Conservation (phyloP, 371 early-diverging fungal species). For the Syncephalis fuscata region DNA sequence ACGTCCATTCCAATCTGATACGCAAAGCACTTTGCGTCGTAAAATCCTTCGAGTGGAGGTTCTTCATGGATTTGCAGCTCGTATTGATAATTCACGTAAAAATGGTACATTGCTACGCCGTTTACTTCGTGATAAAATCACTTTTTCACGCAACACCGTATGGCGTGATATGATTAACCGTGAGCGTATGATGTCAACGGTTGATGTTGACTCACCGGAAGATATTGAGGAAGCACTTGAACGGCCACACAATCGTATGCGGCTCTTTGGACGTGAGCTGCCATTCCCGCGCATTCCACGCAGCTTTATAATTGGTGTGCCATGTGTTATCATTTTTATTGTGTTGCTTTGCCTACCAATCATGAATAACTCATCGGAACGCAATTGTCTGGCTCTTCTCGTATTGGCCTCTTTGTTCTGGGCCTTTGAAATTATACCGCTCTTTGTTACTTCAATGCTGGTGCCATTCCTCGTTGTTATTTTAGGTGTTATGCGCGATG, state of each 20-base stretch:
- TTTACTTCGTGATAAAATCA: constrained; percentile 76
- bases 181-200: constrained; percentile 65
- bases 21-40: constrained; percentile 33
- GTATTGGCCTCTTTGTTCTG: constrained; percentile 83
- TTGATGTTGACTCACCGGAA: constrained; percentile 15
- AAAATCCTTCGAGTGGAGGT: constrained; percentile 34
- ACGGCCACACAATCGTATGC: neutral
- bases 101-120: constrained; percentile 54
- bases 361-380: constrained; percentile 43
- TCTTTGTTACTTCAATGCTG: constrained; percentile 81
- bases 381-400: constrained; percentile 73
- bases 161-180: constrained; percentile 93
- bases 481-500: constrained; percentile 63
- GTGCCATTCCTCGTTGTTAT: constrained; percentile 78
- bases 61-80: constrained; percentile 37
- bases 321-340: constrained; percentile 34
- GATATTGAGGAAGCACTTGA: neutral
- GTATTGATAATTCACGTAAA: constrained; percentile 56
- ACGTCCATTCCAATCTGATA: constrained; percentile 40
- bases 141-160: constrained; percentile 92
- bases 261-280: neutral
- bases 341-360: constrained; percentile 25
- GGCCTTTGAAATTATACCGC: constrained; percentile 75
- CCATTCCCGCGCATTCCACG: neutral
- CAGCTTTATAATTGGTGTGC: constrained; percentile 11